These are phyloP conservation scores for Mycena galericulata DNA, from an alignment of 768 basidiomycete species.

Conservation along the genomic window DNA sequence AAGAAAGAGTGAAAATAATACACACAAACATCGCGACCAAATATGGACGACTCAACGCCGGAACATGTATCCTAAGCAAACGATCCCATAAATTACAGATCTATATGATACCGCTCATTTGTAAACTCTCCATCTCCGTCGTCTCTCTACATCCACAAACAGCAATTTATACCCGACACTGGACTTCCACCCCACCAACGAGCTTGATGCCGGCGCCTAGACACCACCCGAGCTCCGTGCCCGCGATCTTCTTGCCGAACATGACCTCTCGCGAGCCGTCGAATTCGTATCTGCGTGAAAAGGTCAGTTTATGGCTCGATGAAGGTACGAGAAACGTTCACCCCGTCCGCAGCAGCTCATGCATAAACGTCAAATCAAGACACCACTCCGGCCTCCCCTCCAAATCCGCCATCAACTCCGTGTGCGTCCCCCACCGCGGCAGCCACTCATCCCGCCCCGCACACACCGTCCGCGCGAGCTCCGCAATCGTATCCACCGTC, in stretches of 20 bases:
- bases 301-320: background rate
- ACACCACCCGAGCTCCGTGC: conserved; percentile 95
- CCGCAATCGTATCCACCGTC: conserved; percentile 57
- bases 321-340: background rate
- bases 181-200: conserved; percentile 70
- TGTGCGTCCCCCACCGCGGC: conserved; percentile 56
- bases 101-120: too few species aligned
- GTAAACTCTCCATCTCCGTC: too few species aligned
- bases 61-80: too few species aligned
- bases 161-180: conserved; percentile 54
- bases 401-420: conserved; percentile 67
- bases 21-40: too few species aligned
- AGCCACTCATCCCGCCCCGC: conserved; percentile 73
- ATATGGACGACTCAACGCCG: too few species aligned
- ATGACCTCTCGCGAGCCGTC: conserved; percentile 70
- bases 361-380: conserved; percentile 96
- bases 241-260: conserved; percentile 89
- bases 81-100: too few species aligned
- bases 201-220: conserved; percentile 87
- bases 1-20: too few species aligned
- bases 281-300: conserved; percentile 75
- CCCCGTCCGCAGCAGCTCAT: conserved; percentile 85
- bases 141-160: too few species aligned
- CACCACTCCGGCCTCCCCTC: conserved; percentile 93
- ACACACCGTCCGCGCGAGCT: conserved; percentile 80